Conservation (phyloP, 257 asterid species). For the Solanum etuberosum region DNA sequence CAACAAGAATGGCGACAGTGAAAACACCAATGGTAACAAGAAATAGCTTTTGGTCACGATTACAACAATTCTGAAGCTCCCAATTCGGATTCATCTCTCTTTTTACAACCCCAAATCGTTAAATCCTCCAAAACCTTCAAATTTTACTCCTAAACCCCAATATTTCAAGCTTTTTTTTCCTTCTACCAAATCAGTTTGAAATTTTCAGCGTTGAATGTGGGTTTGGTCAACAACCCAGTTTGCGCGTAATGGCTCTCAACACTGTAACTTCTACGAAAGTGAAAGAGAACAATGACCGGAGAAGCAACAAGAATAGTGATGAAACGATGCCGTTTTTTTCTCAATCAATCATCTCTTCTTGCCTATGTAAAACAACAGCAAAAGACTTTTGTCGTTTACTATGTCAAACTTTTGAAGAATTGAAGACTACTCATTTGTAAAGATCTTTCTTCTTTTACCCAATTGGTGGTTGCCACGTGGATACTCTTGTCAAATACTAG, state of each 20-base stretch:
- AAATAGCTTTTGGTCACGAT: constrained; percentile 47
- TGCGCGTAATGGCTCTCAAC: neutral
- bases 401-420: neutral
- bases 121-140: neutral
- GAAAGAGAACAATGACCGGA: neutral
- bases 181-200: neutral
- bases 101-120: neutral
- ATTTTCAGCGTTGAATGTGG: neutral
- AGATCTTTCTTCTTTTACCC: neutral
- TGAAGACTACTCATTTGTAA: neutral
- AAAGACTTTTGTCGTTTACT: neutral
- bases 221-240: neutral
- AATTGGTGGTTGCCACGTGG: neutral
- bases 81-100: constrained; percentile 51
- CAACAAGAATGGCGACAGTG: constrained; percentile 57
- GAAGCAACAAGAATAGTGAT: neutral
- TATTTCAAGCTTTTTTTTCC: neutral
- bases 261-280: neutral
- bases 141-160: neutral
- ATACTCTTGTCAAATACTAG: neutral
- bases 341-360: neutral
- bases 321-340: neutral
- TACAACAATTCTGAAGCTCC: constrained; percentile 61
- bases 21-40: constrained; percentile 56
- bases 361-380: neutral